A percentile compares a stretch with the other conserved stretches of the same genome.
Evolutionary conservation across 441 rosid species (phyloP).

Genomic region (Gossypium aridum): DNA sequence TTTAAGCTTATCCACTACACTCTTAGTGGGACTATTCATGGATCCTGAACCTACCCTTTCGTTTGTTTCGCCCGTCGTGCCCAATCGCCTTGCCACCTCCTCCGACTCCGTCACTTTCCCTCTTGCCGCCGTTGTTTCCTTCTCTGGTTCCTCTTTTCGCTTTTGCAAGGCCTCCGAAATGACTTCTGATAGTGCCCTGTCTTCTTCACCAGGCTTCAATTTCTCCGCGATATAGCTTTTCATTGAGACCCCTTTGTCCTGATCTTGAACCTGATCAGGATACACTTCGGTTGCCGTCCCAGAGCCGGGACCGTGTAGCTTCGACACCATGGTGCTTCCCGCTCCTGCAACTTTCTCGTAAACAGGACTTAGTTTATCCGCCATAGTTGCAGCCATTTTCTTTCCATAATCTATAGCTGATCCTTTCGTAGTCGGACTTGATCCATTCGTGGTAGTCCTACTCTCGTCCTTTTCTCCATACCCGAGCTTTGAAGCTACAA

Average conservation of each 20-base stretch:
- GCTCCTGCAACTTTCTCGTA: conserved; percentile 41
- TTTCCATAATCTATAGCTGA: conserved; percentile 37
- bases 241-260: conserved; percentile 38
- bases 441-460: background rate
- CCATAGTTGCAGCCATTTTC: conserved; percentile 33
- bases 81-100: conserved; percentile 38
- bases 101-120: conserved; percentile 42
- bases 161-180: conserved; percentile 41
- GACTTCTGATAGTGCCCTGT: conserved; percentile 54
- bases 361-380: conserved; percentile 40
- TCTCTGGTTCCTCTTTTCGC: conserved; percentile 15
- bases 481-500: conserved; percentile 53
- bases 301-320: conserved; percentile 16
- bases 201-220: conserved; percentile 67
- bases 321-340: conserved; percentile 32
- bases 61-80: conserved; percentile 16
- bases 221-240: conserved; percentile 53
- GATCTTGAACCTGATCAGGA: background rate
- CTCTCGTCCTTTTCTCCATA: conserved; percentile 23
- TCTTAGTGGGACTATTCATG: conserved; percentile 13
- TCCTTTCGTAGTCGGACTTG: background rate
- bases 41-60: conserved; percentile 2
- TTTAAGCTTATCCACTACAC: conserved; percentile 45
- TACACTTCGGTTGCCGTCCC: background rate
- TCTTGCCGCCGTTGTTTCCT: conserved; percentile 22